Base-by-base conservation (phyloP, 2,329 filamentous ascomycete genomes). In the Graphiopsis chlorocephala region DNA sequence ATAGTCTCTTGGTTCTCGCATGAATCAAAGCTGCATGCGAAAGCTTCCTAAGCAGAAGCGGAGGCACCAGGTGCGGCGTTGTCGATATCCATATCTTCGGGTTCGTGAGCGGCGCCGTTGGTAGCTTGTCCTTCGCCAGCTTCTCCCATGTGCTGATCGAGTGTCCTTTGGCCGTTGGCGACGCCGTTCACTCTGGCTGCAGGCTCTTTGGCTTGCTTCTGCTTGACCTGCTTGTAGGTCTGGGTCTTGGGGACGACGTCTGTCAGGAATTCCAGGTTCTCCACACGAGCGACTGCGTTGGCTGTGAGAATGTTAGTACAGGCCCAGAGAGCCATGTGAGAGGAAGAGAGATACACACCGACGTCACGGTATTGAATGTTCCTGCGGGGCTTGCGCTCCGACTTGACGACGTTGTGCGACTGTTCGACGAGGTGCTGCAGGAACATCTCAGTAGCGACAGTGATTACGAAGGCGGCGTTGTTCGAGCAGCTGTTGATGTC, bases 311-410 rank as follows among this genome's bases (percentile, higher is more conserved):
- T 53, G 29, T 65, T 23, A 65, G 63, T 23, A 42, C 10, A 14
- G 15, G 23, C 4, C 20, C 17, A 38, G 15, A 25, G n/a, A n/a
- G 10, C 4, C 38, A 3, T 45, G n/a, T 23, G 38, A 45, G 38
- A n/a, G 35, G 23, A 58, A 29, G 25, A 29, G 15, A 14, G 23
- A 29, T 61, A 73, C 84, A 65, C 81, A 93, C 91, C 90, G 48
- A 99, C 85, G 78, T 99, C 95, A 75, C 92, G 92, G 82, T 99
- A 99, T 77, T 98, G 95, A 67, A 99, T 90, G 74, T 96, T 97
- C 66, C 93, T 88, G 64, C 95, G 86, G 6, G 94, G 94, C 77
- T 98, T 98, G 72, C 90, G 87, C 79, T 98, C 95, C 0, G 93
- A 86, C 75, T 95, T 96, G 72, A 93, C 90, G 72, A 96, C 91